Evolutionary conservation across 805 yeast genomes (phyloP).

Genomic region (Starmerella powellii): DNA sequence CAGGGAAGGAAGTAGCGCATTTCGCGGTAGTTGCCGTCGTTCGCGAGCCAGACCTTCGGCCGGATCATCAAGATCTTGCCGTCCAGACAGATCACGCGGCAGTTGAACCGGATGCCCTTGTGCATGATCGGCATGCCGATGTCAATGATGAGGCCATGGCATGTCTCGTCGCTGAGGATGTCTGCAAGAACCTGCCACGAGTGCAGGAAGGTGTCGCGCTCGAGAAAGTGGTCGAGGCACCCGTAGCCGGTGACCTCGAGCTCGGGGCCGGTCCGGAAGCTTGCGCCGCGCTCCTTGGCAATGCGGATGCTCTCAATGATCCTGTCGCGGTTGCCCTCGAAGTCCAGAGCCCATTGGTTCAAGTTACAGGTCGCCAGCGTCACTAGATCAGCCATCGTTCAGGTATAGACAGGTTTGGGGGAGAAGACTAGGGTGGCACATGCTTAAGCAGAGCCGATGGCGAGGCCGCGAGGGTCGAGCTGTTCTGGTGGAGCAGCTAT

Average conservation of each 20-base stretch:
- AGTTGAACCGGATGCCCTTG: conserved; percentile 78
- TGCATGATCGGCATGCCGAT: conserved; percentile 91
- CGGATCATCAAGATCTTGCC: conserved; percentile 72
- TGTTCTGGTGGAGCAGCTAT: no score
- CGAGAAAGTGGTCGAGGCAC: conserved; percentile 70
- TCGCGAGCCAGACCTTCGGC: conserved; percentile 87
- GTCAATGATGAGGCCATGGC: conserved; percentile 70
- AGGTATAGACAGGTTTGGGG: no score
- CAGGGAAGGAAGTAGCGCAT: conserved; percentile 96
- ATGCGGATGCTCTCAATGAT: conserved; percentile 65
- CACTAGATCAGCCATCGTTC: conserved; percentile 84
- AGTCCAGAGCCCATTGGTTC: conserved; percentile 98
- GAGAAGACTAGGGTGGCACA: no score
- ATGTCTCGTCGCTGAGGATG: conserved; percentile 53
- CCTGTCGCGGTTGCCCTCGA: conserved; percentile 91
- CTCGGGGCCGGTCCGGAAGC: conserved; percentile 91
- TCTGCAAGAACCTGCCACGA: conserved; percentile 90
- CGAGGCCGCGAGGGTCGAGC: no score
- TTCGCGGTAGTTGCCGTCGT: conserved; percentile 96
- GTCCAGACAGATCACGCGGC: conserved; percentile 72
- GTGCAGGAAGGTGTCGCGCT: conserved; percentile 75
- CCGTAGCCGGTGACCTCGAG: conserved; percentile 83
- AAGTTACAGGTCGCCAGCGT: conserved; percentile 89
- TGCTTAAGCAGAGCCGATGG: no score
- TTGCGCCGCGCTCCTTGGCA: conserved; percentile 68